A percentile compares a stretch with the other conserved stretches of the same genome.
phyloP scores from a whole-genome alignment of 208 protist species.

The Trypanosoma mega region DNA sequence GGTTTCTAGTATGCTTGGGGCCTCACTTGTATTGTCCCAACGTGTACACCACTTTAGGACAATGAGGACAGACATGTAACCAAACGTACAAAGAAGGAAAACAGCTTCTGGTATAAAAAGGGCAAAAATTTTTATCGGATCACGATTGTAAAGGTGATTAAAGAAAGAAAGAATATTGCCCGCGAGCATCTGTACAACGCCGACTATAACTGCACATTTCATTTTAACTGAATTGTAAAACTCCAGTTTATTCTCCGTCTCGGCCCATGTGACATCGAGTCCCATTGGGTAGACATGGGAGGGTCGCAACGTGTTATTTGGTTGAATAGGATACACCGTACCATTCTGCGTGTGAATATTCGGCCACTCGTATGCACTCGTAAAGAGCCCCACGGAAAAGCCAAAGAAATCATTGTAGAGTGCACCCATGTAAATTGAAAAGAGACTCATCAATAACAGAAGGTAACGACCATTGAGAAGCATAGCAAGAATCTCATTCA shows the following conservation, averaged over 20 bases:
- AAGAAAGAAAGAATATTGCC: constrained; percentile 91
- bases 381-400: constrained; percentile 86
- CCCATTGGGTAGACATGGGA: constrained; percentile 63
- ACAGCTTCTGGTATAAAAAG: constrained; percentile 97
- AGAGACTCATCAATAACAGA: constrained; percentile 96
- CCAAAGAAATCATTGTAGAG: constrained; percentile 98
- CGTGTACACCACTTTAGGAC: constrained; percentile 94
- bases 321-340: constrained; percentile 35
- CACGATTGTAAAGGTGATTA: constrained; percentile 92
- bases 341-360: constrained; percentile 27
- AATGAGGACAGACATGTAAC: constrained; percentile 98
- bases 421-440: constrained; percentile 96
- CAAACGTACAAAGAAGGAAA: constrained; percentile 94
- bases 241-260: constrained; percentile 95
- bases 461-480: constrained; percentile 93
- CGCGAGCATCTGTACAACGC: constrained; percentile 96
- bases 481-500: constrained; percentile 90
- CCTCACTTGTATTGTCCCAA: constrained; percentile 56
- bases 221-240: constrained; percentile 99
- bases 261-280: constrained; percentile 87
- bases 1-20: constrained; percentile 82
- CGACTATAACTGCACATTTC: constrained; percentile 98
- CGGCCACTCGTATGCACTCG: constrained; percentile 68
- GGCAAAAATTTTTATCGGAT: constrained; percentile 80
- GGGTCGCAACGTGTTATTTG: constrained; percentile 51